phyloP scores from a whole-genome alignment of 768 basidiomycete genomes.

The Neoboletus brunneissimus region DNA sequence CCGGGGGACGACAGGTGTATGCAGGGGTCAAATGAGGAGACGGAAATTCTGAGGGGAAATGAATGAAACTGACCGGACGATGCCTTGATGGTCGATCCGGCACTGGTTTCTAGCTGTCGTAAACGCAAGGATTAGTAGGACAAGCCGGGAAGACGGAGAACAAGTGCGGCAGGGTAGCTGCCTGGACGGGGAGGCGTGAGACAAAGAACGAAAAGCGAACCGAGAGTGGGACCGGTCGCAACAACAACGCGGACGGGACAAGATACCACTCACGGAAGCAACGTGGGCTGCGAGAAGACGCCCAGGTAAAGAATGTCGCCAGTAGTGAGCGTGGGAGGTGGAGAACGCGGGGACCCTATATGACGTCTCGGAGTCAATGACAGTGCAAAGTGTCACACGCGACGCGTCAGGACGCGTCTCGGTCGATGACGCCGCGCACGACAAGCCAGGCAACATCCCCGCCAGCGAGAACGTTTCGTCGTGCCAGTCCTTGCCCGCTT shows the following conservation, averaged over 20 bases:
- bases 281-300: slow-evolving; percentile 15
- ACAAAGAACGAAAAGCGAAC: neutral
- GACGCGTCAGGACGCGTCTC: neutral
- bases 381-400: slow-evolving; percentile 11
- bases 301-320: neutral
- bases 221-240: neutral
- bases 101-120: slow-evolving; percentile 1
- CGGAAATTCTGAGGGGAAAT: slow-evolving; percentile 21
- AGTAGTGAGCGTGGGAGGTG: slow-evolving; percentile 19
- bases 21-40: slow-evolving; percentile 5
- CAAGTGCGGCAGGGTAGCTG: neutral
- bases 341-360: slow-evolving; percentile 8
- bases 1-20: neutral
- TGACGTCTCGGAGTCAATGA: slow-evolving; percentile 20
- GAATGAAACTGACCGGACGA: slow-evolving; percentile 24
- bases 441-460: neutral
- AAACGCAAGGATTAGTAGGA: neutral
- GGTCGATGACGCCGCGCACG: slow-evolving; percentile 3
- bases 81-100: slow-evolving; percentile 24
- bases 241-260: slow-evolving; percentile 3
- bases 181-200: neutral
- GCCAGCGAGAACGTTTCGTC: neutral
- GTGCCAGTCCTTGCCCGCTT: neutral
- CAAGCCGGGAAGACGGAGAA: neutral
- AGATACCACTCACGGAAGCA: slow-evolving; percentile 19